Conservation (phyloP, 1,284 basidiomycete genomes). For the Psilocybe mexicana region DNA sequence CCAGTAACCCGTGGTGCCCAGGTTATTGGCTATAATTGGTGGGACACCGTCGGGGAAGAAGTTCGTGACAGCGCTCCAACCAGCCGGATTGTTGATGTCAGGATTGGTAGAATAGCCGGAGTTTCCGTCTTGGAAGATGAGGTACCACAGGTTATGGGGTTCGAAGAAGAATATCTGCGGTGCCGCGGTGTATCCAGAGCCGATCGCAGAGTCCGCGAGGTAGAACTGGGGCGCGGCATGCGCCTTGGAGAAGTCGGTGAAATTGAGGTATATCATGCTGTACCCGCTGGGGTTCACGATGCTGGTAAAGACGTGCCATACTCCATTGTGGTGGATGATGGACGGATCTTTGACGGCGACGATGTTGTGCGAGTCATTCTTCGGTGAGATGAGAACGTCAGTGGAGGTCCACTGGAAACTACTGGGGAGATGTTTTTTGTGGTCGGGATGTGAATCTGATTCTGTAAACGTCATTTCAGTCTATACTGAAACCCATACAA, state of each 20-base stretch:
- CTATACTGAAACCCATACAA: no score
- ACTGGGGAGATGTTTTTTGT: not conserved
- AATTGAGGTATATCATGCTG: slow-evolving; percentile 14
- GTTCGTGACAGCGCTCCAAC: slow-evolving; percentile 12
- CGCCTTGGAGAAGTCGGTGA: slow-evolving; percentile 13
- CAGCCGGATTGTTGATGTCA: slow-evolving; percentile 14
- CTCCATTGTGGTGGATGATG: slow-evolving; percentile 13
- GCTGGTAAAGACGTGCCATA: slow-evolving; percentile 17
- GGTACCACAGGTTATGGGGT: slow-evolving; percentile 15
- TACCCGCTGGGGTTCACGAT: slow-evolving; percentile 8
- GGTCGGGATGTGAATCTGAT: no score
- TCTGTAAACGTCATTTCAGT: no score
- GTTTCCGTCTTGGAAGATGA: slow-evolving; percentile 18
- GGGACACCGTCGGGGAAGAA: slow-evolving; percentile 9
- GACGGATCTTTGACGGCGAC: slow-evolving; percentile 18
- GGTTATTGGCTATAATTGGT: slow-evolving; percentile 8
- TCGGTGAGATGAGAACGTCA: slow-evolving; percentile 4
- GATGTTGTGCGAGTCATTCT: slow-evolving; percentile 10
- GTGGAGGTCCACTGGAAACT: slow-evolving; percentile 11
- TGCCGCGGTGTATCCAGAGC: slow-evolving; percentile 15
- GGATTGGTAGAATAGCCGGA: slow-evolving; percentile 17
- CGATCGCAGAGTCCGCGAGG: slow-evolving; percentile 12
- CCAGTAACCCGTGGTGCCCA: slow-evolving; percentile 14
- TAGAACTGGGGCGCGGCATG: slow-evolving; percentile 1
- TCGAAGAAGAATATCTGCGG: slow-evolving; percentile 16